A percentile compares a stretch with the other conserved stretches of the same genome.
phyloP scores from a whole-genome alignment of 2,329 filamentous ascomycete species.

The Rhinocladiella similis region DNA sequence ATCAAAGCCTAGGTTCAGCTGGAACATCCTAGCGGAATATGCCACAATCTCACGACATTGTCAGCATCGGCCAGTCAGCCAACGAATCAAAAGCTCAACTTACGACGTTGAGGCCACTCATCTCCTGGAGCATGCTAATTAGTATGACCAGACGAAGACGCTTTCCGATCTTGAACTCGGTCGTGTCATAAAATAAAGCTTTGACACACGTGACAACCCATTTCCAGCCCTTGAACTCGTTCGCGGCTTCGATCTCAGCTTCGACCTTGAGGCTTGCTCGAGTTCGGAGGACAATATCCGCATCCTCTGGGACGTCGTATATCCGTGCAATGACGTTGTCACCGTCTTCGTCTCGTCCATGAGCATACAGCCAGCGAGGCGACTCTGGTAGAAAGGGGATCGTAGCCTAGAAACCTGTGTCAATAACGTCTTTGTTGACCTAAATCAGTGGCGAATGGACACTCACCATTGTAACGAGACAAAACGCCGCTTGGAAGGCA shows the following conservation, averaged over 20 bases:
- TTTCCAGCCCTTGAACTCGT: not conserved
- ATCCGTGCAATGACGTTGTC: slow-evolving; percentile 35
- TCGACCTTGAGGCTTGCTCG: not conserved
- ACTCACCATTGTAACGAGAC: not conserved
- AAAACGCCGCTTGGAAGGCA: not conserved
- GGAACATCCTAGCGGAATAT: not conserved
- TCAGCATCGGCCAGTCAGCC: not conserved
- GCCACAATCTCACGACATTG: not conserved
- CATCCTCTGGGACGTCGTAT: slow-evolving; percentile 26
- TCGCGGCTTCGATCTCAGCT: not conserved
- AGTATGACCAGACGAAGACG: not conserved
- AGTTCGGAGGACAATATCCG: slow-evolving; percentile 27
- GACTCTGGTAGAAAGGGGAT: slow-evolving; percentile 48
- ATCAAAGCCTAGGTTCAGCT: not conserved
- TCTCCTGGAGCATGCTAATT: slow-evolving; percentile 2
- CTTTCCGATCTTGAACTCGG: not conserved
- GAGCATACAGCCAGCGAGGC: slow-evolving; percentile 49
- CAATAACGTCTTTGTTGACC: not conserved
- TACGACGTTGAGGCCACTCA: slow-evolving; percentile 4
- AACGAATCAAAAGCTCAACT: not conserved
- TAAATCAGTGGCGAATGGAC: not conserved
- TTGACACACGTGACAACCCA: not conserved
- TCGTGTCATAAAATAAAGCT: slow-evolving; percentile 2
- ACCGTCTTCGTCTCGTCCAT: slow-evolving; percentile 43
- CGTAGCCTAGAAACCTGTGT: not conserved